These are phyloP conservation scores for Hapsidospora chrysogenum DNA, from an alignment of 495 filamentous ascomycete genomes.

Conservation along the genomic window DNA sequence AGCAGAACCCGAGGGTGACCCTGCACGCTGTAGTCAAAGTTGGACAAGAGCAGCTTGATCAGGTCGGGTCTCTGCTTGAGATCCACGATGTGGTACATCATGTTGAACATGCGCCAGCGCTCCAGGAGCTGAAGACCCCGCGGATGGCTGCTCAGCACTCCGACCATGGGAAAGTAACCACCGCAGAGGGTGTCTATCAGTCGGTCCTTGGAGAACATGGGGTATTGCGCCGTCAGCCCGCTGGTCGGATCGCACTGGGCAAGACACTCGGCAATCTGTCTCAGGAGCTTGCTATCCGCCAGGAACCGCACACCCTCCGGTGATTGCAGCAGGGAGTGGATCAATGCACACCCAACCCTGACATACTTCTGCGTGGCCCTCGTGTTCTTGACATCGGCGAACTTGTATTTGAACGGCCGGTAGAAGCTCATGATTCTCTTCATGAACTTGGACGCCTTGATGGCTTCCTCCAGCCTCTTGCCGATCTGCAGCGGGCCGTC, in stretches of 20 bases:
- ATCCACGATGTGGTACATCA: constrained; percentile 97
- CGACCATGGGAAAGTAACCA: constrained; percentile 88
- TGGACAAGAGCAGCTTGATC: constrained; percentile 67
- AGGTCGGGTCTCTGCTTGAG: constrained; percentile 78
- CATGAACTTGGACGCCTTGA: constrained; percentile 87
- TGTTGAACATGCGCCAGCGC: constrained; percentile 93
- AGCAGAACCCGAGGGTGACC: constrained; percentile 84
- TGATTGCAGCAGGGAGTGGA: constrained; percentile 70
- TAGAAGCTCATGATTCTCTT: constrained; percentile 91
- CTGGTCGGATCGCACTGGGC: constrained; percentile 84
- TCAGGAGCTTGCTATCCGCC: constrained; percentile 76
- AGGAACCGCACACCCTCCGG: constrained; percentile 72
- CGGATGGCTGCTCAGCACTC: constrained; percentile 61
- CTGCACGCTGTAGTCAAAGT: constrained; percentile 74
- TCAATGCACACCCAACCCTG: constrained; percentile 68
- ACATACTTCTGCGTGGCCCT: constrained; percentile 92
- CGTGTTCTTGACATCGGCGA: constrained; percentile 69
- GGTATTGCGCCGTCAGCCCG: constrained; percentile 71
- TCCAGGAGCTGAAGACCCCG: constrained; percentile 83
- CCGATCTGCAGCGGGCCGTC: constrained; percentile 87
- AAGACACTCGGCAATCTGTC: constrained; percentile 87
- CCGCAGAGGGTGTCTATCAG: constrained; percentile 71
- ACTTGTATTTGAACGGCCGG: constrained; percentile 90
- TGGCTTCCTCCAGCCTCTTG: constrained; percentile 83
- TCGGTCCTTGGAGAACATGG: constrained; percentile 71